Percentiles rank a stretch among this genome's conserved stretches.
These are phyloP conservation scores for Cymodocea nodosa DNA, from an alignment of 116 monocot species.

Conservation along the genomic window DNA sequence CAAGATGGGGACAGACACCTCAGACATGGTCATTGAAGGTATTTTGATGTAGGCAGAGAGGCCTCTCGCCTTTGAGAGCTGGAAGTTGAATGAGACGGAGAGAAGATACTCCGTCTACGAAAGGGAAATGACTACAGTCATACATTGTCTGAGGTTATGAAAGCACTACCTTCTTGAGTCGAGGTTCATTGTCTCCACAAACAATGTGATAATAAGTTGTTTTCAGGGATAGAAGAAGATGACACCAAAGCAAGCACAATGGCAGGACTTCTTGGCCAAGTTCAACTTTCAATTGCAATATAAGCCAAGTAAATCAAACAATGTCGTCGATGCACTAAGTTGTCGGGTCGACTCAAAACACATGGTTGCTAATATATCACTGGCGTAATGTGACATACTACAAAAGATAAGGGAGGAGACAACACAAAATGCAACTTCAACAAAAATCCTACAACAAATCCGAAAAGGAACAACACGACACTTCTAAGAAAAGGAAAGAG, in stretches of 20 bases:
- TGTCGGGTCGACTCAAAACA: no score
- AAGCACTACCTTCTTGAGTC: background rate
- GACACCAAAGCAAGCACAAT: background rate
- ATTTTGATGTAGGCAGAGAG: background rate
- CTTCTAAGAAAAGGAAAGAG: no score
- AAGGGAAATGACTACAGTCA: background rate
- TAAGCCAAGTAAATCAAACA: background rate
- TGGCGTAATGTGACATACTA: no score
- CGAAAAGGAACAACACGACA: no score
- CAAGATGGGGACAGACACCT: background rate
- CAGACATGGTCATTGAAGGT: background rate
- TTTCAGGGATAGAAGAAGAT: background rate
- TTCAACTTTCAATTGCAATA: background rate
- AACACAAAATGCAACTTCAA: no score
- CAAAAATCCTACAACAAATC: no score
- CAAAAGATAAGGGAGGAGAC: no score
- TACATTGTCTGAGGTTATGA: background rate
- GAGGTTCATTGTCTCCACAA: background rate
- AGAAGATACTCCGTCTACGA: background rate
- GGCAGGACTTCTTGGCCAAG: background rate
- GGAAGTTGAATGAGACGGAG: background rate
- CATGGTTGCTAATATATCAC: no score
- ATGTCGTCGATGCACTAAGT: no score
- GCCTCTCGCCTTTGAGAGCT: background rate
- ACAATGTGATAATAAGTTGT: background rate